Conservation (phyloP, 306 rosid genomes). For the Quercus variabilis region DNA sequence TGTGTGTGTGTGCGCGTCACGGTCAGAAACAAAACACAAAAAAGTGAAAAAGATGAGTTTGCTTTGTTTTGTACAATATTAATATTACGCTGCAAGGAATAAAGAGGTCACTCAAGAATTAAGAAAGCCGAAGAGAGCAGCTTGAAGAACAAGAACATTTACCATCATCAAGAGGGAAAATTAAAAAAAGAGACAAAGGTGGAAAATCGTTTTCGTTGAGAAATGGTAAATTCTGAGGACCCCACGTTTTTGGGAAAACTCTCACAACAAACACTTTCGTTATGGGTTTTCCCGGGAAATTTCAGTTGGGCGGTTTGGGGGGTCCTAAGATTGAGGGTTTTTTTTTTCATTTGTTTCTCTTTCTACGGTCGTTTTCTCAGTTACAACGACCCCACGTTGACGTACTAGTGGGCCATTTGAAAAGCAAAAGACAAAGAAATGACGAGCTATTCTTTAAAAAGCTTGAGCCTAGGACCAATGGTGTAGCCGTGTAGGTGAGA, state of each 20-base stretch:
- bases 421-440: neutral
- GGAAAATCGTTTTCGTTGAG: neutral
- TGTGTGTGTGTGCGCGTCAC: no score
- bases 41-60: neutral
- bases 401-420: neutral
- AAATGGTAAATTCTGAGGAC: neutral
- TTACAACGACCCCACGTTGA: neutral
- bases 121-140: constrained; percentile 3
- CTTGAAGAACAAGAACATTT: neutral
- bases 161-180: neutral
- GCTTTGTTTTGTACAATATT: neutral
- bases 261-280: neutral
- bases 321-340: neutral
- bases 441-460: neutral
- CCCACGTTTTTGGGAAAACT: no score
- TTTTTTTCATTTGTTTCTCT: neutral
- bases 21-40: neutral
- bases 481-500: neutral
- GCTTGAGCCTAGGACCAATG: no score
- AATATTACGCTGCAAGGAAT: neutral
- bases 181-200: neutral
- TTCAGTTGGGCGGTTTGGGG: neutral
- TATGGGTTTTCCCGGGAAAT: neutral
- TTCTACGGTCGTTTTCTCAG: neutral
- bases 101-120: neutral